phyloP scores from a whole-genome alignment of 768 basidiomycete genomes.

The Pisolithus microcarpus region DNA sequence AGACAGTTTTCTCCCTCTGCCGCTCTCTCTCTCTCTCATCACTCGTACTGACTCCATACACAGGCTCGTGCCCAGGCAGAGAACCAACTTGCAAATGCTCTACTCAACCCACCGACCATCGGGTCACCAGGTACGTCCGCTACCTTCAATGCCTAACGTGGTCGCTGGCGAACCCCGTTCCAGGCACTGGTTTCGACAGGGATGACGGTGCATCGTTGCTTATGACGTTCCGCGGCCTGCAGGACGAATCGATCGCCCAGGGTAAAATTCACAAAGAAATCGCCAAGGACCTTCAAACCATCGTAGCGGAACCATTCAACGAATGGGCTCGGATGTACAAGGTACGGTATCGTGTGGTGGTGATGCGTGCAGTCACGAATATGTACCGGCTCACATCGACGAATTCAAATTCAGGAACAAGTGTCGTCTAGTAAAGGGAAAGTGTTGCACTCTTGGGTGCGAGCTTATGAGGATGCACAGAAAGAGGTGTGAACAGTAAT shows the following conservation, averaged over 20 bases:
- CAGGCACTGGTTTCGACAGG: slow-evolving; percentile 61
- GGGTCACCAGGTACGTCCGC: slow-evolving; percentile 40
- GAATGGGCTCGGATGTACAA: slow-evolving; percentile 73
- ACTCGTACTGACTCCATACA: slow-evolving; percentile 2
- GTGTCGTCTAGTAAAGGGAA: slow-evolving; percentile 50
- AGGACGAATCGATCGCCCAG: slow-evolving; percentile 62
- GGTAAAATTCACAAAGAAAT: slow-evolving; percentile 69
- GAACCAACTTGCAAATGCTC: slow-evolving; percentile 49
- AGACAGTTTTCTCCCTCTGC: slow-evolving; percentile 16
- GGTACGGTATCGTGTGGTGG: slow-evolving; percentile 27
- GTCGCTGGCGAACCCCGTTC: slow-evolving; percentile 4
- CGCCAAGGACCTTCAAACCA: slow-evolving; percentile 64
- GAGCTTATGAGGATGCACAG: slow-evolving; percentile 62
- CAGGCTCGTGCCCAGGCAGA: slow-evolving; percentile 74
- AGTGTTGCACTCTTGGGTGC: slow-evolving; percentile 60
- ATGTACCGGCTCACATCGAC: not conserved
- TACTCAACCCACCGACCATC: slow-evolving; percentile 45
- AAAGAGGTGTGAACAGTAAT: slow-evolving; percentile 41
- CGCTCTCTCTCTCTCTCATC: not conserved
- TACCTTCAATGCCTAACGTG: not conserved
- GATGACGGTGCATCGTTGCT: slow-evolving; percentile 83
- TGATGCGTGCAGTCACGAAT: not conserved
- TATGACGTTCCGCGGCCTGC: slow-evolving; percentile 73
- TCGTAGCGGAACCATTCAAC: slow-evolving; percentile 76
- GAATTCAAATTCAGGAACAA: slow-evolving; percentile 41